Evolutionary conservation across 306 rosid genomes (phyloP), one percentile per base, ranked within the genome.

Genomic region (Nissolia schottii): DNA sequence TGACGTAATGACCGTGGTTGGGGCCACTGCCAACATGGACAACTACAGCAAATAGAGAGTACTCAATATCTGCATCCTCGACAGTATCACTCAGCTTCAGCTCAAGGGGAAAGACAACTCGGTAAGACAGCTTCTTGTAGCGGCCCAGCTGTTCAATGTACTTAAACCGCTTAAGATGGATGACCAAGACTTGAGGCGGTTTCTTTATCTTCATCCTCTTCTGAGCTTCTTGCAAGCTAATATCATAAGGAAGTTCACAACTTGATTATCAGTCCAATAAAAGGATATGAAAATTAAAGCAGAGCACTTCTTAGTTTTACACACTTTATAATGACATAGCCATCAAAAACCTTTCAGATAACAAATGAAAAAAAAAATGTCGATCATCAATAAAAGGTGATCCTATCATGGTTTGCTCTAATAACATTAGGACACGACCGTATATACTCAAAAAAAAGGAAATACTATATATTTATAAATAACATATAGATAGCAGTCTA

Each of bases 1-100:
- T 86, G 41, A 91, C 95, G 18, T 91, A 91, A 78, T 91, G 97
- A 31, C 97, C 97, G 24, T 91, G 97, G 83, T 91, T 91, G 60
- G 97, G 92, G 4, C 98, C 98, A 67, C 88, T 90, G 12, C 98
- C 98, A 27, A 93, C 96, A 68, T 93, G 98, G 53, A 93, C 97
- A 58, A 93, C 98, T 27, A 93, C 96, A 0, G 98, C 98, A 81
- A 93, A 90, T 22, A 93, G 86, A 51, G 98, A 90, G 82, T 93
- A 93, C 81, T 93, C 96, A 0, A 80, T 70, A 64, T 93, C 98
- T 18, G 83, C 93, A 67, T 88, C 96, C 78, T 90, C 96, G 40
- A 84, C 83, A 0, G 96, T 88, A 79, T 90, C 88, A 50, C 93
- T 87, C 82, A 93, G 81, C 83, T 88, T 88, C 80, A 93, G 91